A percentile compares a stretch with the other conserved stretches of the same genome.
Conservation (phyloP, 2,329 filamentous ascomycete genomes). For the Gnomoniopsis sp. region DNA sequence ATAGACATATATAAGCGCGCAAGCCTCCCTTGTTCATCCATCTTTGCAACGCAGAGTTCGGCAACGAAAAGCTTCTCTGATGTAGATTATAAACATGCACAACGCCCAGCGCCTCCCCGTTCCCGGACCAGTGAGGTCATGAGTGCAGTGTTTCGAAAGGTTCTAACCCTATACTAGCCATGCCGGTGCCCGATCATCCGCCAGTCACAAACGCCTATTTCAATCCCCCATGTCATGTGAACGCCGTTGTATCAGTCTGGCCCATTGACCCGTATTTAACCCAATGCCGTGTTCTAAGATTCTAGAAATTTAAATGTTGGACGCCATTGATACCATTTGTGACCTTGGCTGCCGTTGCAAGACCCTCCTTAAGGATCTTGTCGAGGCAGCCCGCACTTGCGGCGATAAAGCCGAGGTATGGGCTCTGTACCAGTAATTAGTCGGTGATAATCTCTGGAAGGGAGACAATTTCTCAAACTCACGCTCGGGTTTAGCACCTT, state of each 20-base stretch:
- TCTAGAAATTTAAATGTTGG: conserved; percentile 14
- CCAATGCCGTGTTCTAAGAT: neutral
- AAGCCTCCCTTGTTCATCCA: neutral
- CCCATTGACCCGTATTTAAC: neutral
- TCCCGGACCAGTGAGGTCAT: neutral
- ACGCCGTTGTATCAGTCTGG: neutral
- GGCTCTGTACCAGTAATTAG: conserved; percentile 28
- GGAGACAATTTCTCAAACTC: neutral
- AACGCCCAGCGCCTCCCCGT: neutral
- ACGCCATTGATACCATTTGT: conserved; percentile 15
- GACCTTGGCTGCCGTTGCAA: conserved; percentile 17
- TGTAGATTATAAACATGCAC: neutral
- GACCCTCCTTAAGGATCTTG: conserved; percentile 29
- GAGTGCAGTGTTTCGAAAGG: neutral
- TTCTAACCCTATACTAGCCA: neutral
- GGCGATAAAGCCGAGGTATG: conserved; percentile 82
- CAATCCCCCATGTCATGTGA: neutral
- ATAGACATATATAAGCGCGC: neutral
- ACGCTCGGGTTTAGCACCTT: conserved; percentile 19
- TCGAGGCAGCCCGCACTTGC: conserved; percentile 68
- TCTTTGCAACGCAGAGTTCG: neutral
- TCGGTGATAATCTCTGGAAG: conserved; percentile 7
- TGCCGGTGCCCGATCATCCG: neutral
- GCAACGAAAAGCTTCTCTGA: neutral
- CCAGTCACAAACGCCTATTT: neutral